Conservation (phyloP, 228 moss, liverwort and hornwort genomes). For the Sphagnum fallax region DNA sequence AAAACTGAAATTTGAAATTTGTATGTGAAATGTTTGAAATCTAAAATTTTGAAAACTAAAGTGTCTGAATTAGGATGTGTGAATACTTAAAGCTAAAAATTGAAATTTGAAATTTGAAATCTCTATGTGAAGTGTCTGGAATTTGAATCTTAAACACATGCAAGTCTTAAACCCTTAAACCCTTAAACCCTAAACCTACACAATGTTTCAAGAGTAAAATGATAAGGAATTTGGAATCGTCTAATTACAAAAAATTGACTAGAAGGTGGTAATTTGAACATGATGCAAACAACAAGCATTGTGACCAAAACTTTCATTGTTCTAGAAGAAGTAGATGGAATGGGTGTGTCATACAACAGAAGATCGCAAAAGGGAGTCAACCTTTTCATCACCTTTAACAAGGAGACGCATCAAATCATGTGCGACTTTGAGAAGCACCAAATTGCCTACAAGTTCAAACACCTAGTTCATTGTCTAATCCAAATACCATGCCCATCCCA, state of each 20-base stretch:
- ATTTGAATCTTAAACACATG: conserved; percentile 66
- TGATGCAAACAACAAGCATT: not conserved
- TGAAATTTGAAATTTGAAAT: too few relatives aligned
- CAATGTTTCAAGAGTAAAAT: too few relatives aligned
- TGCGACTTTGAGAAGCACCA: conserved; percentile 90
- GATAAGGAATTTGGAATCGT: not conserved
- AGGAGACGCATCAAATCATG: conserved; percentile 98
- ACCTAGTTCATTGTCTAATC: conserved; percentile 98
- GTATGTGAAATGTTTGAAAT: too few relatives aligned
- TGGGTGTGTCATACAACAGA: conserved; percentile 58
- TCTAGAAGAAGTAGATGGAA: too few relatives aligned
- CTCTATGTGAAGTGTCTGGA: too few relatives aligned
- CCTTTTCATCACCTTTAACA: conserved; percentile 86
- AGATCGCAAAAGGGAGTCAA: conserved; percentile 86
- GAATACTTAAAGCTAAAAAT: too few relatives aligned
- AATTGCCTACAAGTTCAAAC: conserved; percentile 91
- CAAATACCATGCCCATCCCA: conserved; percentile 7
- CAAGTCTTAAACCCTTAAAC: too few relatives aligned
- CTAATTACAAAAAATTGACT: not conserved
- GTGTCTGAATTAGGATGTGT: too few relatives aligned
- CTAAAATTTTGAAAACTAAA: too few relatives aligned
- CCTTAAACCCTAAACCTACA: conserved; percentile 85
- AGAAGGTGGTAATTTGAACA: not conserved
- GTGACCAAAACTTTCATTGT: not conserved
- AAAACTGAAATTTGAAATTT: too few relatives aligned